phyloP scores from a whole-genome alignment of 768 basidiomycete genomes.

The Hericium rajendrae region DNA sequence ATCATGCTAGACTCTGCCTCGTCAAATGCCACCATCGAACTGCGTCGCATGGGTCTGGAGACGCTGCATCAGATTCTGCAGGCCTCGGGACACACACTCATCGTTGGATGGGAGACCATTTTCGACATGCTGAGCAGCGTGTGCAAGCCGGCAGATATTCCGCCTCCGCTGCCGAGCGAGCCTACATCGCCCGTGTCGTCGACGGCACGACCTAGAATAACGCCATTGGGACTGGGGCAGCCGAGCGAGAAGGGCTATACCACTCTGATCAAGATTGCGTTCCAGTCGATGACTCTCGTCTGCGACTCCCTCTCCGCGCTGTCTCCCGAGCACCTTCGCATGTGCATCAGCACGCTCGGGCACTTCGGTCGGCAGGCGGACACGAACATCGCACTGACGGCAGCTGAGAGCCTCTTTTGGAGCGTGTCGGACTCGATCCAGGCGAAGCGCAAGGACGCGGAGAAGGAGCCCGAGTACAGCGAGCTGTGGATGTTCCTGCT shows the following conservation, averaged over 20 bases:
- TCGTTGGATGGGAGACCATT: slow-evolving; percentile 89
- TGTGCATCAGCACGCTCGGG: slow-evolving; percentile 86
- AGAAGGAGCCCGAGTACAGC: slow-evolving; percentile 64
- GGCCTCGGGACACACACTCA: slow-evolving; percentile 82
- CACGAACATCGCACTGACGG: slow-evolving; percentile 92
- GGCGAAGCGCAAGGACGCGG: slow-evolving; percentile 57
- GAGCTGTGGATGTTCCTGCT: slow-evolving; percentile 92
- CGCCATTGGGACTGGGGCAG: slow-evolving; percentile 39
- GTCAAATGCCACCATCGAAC: slow-evolving; percentile 52
- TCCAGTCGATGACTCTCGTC: slow-evolving; percentile 87
- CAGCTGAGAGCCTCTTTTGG: slow-evolving; percentile 90
- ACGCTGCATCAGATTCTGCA: slow-evolving; percentile 87
- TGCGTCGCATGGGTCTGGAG: slow-evolving; percentile 82
- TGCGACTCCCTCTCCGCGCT: slow-evolving; percentile 87
- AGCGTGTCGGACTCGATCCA: slow-evolving; percentile 94
- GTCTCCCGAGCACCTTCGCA: slow-evolving; percentile 68
- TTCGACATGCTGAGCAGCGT: slow-evolving; percentile 89
- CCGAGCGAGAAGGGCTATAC: slow-evolving; percentile 62
- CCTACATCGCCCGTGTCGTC: slow-evolving; percentile 29
- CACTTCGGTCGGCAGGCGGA: slow-evolving; percentile 89
- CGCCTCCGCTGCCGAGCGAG: slow-evolving; percentile 13
- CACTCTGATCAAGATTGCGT: slow-evolving; percentile 81
- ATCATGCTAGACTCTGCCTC: slow-evolving; percentile 38
- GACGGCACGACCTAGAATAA: slow-evolving; percentile 8
- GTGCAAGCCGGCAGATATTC: slow-evolving; percentile 49